Base-by-base conservation (phyloP, 2,329 filamentous ascomycete genomes). In the Pseudocercospora fuligena region DNA sequence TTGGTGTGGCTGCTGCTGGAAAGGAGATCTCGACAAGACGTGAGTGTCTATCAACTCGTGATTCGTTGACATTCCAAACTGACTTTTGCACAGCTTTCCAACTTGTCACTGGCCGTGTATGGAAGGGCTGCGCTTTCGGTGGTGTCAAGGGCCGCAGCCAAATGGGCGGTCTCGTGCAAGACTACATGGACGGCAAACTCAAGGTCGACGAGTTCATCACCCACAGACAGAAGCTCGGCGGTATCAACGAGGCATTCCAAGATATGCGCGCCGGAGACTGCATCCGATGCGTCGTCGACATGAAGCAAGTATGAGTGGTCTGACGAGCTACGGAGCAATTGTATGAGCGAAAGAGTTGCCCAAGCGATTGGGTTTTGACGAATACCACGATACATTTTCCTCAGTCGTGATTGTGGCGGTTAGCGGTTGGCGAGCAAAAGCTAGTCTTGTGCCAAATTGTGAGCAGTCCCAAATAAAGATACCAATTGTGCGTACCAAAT, bases 161-260 rank as follows among this genome's bases (percentile, higher is more conserved):
- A 84, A 88, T 99, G 72, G 91, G 92, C 57, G 89, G 87, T 66
- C 89, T 99, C 47, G 93, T 99, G 25, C 84, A 89, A 73, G 94
- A 98, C 82, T 99, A 99, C 83, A 86, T 96, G 80, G 87, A 87
- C 61, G 94, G 94, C 74, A 88, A 91, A 78, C 90, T 99, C 78
- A 98, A 97, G 89, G 95, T 98, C 54, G 94, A 98, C 79, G 95
- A 99, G 84, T 98, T 98, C 85, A 98, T 99, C 83, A 99, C 95
- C 33, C 95, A 99, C 84, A 89, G 94, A 74, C 92, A 97, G 84
- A 87, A 86, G 3, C 85, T 99, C 53, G 83, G 83, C 67, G 88
- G 91, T 76, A 97, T 99, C 82, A 98, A 98, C 86, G 84, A 86
- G 60, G 94, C 93, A 21, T 99, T 97, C 77, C 88, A 93, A 71